phyloP scores from a whole-genome alignment of 306 rosid genomes.

The Betula pendula region DNA sequence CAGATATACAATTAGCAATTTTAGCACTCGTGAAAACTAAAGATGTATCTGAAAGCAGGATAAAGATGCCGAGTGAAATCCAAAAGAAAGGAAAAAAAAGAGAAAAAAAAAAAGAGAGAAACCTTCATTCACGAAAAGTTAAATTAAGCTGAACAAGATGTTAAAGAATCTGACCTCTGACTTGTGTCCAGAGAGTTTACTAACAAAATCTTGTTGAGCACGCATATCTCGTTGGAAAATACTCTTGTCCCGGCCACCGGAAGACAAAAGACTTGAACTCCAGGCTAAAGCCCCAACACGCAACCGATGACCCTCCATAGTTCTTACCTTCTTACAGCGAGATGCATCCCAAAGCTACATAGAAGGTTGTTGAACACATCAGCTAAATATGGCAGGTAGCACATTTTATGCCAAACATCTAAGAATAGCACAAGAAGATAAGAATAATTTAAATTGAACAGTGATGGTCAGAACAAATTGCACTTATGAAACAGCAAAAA shows the following conservation, averaged over 20 bases:
- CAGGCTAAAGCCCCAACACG: conserved; percentile 91
- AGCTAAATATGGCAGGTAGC: conserved; percentile 20
- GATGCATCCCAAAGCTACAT: conserved; percentile 94
- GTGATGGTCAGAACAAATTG: conserved; percentile 17
- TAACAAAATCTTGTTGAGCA: conserved; percentile 81
- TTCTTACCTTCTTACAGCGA: conserved; percentile 78
- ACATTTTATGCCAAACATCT: conserved; percentile 9
- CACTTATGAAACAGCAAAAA: background rate
- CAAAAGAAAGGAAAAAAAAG: background rate
- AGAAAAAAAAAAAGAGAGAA: background rate
- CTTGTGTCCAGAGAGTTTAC: conserved; percentile 86
- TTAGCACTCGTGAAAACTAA: background rate
- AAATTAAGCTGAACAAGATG: conserved; percentile 27
- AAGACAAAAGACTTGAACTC: conserved; percentile 80
- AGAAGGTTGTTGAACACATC: conserved; percentile 25
- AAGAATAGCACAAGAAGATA: background rate
- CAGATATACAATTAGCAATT: background rate
- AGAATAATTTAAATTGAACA: conserved; percentile 14
- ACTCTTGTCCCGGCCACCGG: conserved; percentile 87
- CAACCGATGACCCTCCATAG: conserved; percentile 82
- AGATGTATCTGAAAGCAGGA: conserved; percentile 7
- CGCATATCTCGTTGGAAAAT: conserved; percentile 92
- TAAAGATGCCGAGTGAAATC: conserved; percentile 1
- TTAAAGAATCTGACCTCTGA: conserved; percentile 68
- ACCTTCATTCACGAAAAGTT: background rate